These are phyloP conservation scores for Pseudognaphalium luteoalbum DNA, from an alignment of 129 eudicot species.

Conservation along the genomic window DNA sequence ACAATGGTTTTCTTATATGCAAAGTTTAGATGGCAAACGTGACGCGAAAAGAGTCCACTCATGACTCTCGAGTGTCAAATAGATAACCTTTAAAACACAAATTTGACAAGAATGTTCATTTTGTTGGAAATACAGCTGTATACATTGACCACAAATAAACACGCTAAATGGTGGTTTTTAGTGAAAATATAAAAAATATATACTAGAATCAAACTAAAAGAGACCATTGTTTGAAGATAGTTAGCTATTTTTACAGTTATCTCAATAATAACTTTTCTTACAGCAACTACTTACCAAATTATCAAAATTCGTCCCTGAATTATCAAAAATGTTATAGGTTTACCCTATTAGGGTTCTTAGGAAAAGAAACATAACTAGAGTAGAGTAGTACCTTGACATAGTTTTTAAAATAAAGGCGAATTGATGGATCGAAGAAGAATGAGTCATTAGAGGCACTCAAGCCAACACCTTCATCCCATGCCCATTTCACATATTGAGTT, in stretches of 20 bases:
- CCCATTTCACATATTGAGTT: slow-evolving; percentile 94
- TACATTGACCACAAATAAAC: no score
- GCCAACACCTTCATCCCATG: slow-evolving; percentile 90
- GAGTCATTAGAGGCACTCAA: slow-evolving; percentile 87
- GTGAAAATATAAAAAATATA: no score
- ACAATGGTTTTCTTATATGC: neutral
- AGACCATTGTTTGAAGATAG: neutral
- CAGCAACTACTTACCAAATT: neutral
- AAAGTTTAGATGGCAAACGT: neutral
- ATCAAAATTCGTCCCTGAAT: neutral
- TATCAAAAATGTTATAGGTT: neutral
- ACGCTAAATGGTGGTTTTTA: neutral
- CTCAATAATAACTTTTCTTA: neutral
- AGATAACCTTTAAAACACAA: no score
- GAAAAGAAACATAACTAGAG: slow-evolving; percentile 6
- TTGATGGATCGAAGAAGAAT: slow-evolving; percentile 87
- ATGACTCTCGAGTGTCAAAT: neutral
- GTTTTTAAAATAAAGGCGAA: slow-evolving; percentile 74
- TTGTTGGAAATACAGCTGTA: no score
- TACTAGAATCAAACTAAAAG: neutral
- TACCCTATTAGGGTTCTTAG: neutral
- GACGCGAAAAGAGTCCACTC: neutral
- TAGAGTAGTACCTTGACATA: slow-evolving; percentile 69
- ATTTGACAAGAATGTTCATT: no score
- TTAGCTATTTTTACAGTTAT: neutral